Evolutionary conservation across 1,139 yeast species (phyloP).

Genomic region (Scheffersomyces titani): DNA sequence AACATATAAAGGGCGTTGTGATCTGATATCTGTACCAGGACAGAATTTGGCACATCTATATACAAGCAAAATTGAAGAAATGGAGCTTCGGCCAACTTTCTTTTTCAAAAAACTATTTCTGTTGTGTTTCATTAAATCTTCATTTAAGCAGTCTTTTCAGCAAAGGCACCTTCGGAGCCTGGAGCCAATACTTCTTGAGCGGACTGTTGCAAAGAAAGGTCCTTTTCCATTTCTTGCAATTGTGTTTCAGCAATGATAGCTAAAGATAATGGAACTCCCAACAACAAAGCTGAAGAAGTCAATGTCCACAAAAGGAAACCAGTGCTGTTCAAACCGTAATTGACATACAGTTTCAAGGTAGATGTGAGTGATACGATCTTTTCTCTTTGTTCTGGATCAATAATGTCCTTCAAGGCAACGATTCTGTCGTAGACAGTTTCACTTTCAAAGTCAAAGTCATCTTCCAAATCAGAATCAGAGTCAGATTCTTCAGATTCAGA

Average conservation of each 20-base stretch:
- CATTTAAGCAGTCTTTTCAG: conserved; percentile 26
- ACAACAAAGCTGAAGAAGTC: conserved; percentile 78
- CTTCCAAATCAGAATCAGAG: conserved; percentile 52
- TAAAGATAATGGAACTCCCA: conserved; percentile 91
- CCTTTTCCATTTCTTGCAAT: conserved; percentile 91
- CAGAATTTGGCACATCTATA: conserved; percentile 2
- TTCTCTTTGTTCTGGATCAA: conserved; percentile 85
- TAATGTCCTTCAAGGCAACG: conserved; percentile 85
- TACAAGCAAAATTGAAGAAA: conserved; percentile 5
- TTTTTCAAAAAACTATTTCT: neutral
- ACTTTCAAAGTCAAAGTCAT: conserved; percentile 64
- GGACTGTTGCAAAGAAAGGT: conserved; percentile 81
- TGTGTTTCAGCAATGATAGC: conserved; percentile 92
- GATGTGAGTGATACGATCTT: conserved; percentile 38
- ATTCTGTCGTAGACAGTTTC: conserved; percentile 88
- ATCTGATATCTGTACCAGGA: neutral
- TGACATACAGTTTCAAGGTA: conserved; percentile 37
- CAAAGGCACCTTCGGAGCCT: conserved; percentile 62
- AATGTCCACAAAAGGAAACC: conserved; percentile 84
- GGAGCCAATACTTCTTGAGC: conserved; percentile 84
- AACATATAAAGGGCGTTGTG: neutral
- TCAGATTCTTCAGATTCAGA: conserved; percentile 52
- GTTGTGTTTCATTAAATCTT: neutral
- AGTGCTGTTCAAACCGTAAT: conserved; percentile 53
- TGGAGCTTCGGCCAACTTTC: neutral